Base-by-base conservation (phyloP, 495 filamentous ascomycete genomes). In the Podospora tetraspora region DNA sequence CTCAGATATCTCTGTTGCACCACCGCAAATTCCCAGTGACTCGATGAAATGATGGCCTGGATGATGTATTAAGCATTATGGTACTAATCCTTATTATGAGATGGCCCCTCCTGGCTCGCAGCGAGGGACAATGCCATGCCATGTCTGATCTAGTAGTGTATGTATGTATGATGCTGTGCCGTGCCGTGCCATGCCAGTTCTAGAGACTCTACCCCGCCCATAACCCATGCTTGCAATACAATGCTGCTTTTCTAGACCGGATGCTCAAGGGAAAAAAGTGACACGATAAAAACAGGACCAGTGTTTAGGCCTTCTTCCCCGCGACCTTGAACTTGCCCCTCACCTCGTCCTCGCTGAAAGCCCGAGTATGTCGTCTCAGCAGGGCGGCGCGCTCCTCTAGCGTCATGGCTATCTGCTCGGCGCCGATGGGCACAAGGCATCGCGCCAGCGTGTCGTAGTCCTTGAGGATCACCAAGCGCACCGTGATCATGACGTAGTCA, bases 401-500 rank as follows among this genome's bases (percentile, higher is more conserved):
- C 12, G 79, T 86, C 87, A 91, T 86, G 22, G 76, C 75, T 56
- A 86, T 83, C 77, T 92, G 89, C 16, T 86, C 81, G 11, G 65
- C 65, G 4, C 89, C 89, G 8, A 92, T 89, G 0, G 90, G 90
- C 34, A 92, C 88, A 57, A 92, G 71, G 62, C 87, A 85, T 68
- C 80, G 80, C 5, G 90, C 90, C 37, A 92, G 81, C 69, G 87
- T 75, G 32, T 72, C 71, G 69, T 92, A 92, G 71, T 92, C 85
- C 77, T 91, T 91, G 56, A 52, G 43, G 5, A 72, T 75, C 61
- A 91, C 63, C 30, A 91, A 71, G 21, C 79, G 77, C 43, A 88
- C 71, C 0, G 90, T 91, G 66, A 92, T 87, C 81, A 89, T 86
- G 65, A 92, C 77, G 71, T 88, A 92, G 73, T 92, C 90, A 68